phyloP scores from a whole-genome alignment of 2,329 filamentous ascomycete genomes.

The Paecilomyces dactylethromorphus region DNA sequence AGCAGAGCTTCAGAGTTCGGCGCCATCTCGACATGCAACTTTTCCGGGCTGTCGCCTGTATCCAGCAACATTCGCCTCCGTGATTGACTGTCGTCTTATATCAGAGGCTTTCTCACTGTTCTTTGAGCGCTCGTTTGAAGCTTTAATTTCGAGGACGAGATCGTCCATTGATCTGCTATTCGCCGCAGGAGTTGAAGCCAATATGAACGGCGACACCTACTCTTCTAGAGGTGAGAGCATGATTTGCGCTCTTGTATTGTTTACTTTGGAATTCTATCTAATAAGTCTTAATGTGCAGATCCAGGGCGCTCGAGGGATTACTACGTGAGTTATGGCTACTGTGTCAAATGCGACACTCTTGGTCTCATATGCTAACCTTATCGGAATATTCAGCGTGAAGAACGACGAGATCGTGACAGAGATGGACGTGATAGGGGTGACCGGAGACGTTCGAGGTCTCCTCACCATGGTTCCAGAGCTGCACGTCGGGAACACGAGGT shows the following conservation, averaged over 20 bases:
- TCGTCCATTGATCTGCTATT: background rate
- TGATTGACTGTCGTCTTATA: background rate
- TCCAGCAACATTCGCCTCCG: constrained; percentile 2
- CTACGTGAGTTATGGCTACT: constrained; percentile 37
- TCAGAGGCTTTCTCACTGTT: background rate
- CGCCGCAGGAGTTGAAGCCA: constrained; percentile 20
- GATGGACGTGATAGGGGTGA: constrained; percentile 46
- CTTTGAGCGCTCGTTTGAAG: constrained; percentile 5
- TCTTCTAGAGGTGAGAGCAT: constrained; percentile 63
- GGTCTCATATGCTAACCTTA: constrained; percentile 15
- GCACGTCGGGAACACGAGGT: constrained; percentile 66
- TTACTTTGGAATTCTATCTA: constrained; percentile 19
- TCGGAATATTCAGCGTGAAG: constrained; percentile 34
- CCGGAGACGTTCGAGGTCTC: constrained; percentile 78
- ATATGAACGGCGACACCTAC: constrained; percentile 82
- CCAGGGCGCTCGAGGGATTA: constrained; percentile 48
- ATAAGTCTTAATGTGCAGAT: constrained; percentile 38
- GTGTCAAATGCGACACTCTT: constrained; percentile 1
- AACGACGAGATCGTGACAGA: constrained; percentile 38
- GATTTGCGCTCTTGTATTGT: constrained; percentile 6
- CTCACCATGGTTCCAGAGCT: constrained; percentile 62
- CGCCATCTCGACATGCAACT: constrained; percentile 22
- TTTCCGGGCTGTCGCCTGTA: constrained; percentile 19
- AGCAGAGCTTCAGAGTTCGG: constrained; percentile 5
- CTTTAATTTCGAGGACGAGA: constrained; percentile 11